These are phyloP conservation scores for Annulohypoxylon moriforme DNA, from an alignment of 495 filamentous ascomycete species.

Conservation along the genomic window DNA sequence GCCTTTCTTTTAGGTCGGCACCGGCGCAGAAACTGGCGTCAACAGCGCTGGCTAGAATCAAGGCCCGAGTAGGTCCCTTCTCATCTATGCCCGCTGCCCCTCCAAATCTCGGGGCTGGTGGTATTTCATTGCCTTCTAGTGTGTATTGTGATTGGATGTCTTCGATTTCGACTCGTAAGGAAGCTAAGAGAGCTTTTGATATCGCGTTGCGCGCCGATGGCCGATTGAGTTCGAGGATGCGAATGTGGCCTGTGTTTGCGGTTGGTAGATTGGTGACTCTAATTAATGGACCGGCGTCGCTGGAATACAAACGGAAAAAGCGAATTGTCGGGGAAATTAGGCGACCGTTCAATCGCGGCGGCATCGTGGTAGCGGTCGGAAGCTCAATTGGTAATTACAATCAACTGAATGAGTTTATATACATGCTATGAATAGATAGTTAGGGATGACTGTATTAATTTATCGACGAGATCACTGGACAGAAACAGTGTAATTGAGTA, in stretches of 20 bases:
- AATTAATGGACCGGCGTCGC: constrained; percentile 66
- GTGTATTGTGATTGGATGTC: constrained; percentile 73
- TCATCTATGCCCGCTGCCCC: constrained; percentile 53
- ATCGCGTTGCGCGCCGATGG: constrained; percentile 90
- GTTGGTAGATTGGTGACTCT: constrained; percentile 78
- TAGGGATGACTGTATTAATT: background rate
- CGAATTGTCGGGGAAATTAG: constrained; percentile 35
- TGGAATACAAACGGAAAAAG: constrained; percentile 49
- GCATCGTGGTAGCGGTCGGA: constrained; percentile 21
- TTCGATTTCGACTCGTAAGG: constrained; percentile 75
- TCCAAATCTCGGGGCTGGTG: constrained; percentile 50
- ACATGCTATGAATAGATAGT: background rate
- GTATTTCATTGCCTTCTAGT: constrained; percentile 60
- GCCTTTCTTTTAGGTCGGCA: constrained; percentile 91
- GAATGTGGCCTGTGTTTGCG: constrained; percentile 84
- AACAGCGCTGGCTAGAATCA: constrained; percentile 81
- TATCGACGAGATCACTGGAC: background rate
- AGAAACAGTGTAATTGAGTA: background rate
- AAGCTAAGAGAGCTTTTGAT: constrained; percentile 77
- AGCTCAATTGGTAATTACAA: no score
- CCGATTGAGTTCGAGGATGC: constrained; percentile 86
- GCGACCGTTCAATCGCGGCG: constrained; percentile 34
- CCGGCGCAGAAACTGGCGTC: constrained; percentile 92
- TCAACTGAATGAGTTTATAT: background rate
- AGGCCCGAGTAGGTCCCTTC: constrained; percentile 72